A percentile compares a stretch with the other conserved stretches of the same genome.
Evolutionary conservation across 1,139 yeast genomes (phyloP).

Genomic region (Candida sp.): DNA sequence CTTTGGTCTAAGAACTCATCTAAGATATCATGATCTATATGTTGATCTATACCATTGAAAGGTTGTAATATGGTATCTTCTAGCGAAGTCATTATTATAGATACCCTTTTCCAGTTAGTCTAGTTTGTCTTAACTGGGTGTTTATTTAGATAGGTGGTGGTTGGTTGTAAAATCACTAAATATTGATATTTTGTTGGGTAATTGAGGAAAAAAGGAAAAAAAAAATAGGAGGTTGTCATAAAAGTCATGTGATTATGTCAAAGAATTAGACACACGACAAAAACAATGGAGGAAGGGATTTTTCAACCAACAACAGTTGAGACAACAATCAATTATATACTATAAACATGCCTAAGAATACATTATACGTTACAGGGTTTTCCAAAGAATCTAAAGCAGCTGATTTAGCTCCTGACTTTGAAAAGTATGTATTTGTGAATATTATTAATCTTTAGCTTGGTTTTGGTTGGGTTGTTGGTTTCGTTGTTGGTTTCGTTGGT

Average conservation of each 20-base stretch:
- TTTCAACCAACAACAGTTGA: background rate
- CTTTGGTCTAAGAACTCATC: slow-evolving; percentile 60
- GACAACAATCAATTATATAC: too few species aligned
- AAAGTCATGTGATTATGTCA: background rate
- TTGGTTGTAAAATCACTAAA: background rate
- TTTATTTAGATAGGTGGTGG: background rate
- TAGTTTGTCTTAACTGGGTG: too few species aligned
- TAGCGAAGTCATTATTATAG: slow-evolving; percentile 2
- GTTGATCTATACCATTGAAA: background rate
- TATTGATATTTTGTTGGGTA: slow-evolving; percentile 1
- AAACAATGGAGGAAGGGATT: too few species aligned
- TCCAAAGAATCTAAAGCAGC: slow-evolving; percentile 58
- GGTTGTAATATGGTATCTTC: slow-evolving; percentile 1
- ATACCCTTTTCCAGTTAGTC: background rate
- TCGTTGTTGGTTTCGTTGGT: background rate
- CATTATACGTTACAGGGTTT: slow-evolving; percentile 65
- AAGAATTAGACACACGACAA: background rate
- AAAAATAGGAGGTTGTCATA: background rate
- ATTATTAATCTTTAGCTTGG: background rate
- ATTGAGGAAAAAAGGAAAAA: background rate
- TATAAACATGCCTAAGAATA: slow-evolving; percentile 46
- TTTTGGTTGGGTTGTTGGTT: background rate
- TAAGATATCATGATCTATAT: slow-evolving; percentile 37
- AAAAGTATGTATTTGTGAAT: slow-evolving; percentile 60
- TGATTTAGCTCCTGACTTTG: slow-evolving; percentile 67